Conservation (phyloP, 805 yeast genomes). For the Hanseniaspora lindneri region DNA sequence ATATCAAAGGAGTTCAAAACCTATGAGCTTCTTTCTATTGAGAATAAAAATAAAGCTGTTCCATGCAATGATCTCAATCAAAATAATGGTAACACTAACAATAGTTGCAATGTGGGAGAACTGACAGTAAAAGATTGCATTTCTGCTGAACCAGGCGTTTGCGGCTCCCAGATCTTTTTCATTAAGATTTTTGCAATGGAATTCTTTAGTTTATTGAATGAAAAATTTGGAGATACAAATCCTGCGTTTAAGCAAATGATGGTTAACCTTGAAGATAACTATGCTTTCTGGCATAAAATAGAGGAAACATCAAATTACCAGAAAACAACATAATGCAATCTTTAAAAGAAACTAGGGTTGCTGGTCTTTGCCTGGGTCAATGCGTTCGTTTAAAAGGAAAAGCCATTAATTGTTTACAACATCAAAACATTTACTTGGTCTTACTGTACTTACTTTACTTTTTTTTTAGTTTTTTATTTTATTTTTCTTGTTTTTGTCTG, state of each 20-base stretch:
- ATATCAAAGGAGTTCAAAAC: constrained; percentile 68
- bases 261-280: neutral
- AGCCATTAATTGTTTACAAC: too few relatives aligned
- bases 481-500: too few relatives aligned
- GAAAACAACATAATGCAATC: too few relatives aligned
- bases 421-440: too few relatives aligned
- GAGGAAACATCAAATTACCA: too few relatives aligned
- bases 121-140: constrained; percentile 35
- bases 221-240: constrained; percentile 41
- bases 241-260: neutral
- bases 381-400: too few relatives aligned
- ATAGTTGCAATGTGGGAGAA: neutral
- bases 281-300: constrained; percentile 3
- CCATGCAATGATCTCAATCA: neutral
- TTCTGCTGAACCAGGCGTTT: constrained; percentile 37
- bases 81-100: neutral
- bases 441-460: neutral
- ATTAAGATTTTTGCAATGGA: constrained; percentile 69
- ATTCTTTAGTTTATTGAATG: constrained; percentile 54
- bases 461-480: constrained; percentile 21
- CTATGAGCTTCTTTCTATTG: constrained; percentile 35
- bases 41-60: neutral
- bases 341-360: too few relatives aligned
- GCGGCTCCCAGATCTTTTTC: constrained; percentile 70
- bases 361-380: too few relatives aligned